Base-by-base conservation (phyloP, 305 asterid genomes). In the Striga hermonthica region DNA sequence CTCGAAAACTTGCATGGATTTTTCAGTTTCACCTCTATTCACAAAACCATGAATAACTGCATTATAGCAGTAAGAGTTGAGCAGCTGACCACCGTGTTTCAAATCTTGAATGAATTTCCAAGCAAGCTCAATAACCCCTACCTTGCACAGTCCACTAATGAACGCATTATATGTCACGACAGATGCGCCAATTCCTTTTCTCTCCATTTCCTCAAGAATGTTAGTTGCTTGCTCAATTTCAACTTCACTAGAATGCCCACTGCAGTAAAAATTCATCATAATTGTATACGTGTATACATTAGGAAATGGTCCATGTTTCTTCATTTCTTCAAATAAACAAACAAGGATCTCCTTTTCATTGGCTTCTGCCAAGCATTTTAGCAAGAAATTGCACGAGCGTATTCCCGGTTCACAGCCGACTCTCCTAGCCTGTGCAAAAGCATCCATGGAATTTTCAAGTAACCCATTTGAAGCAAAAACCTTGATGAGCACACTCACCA, bases 51-150 rank as follows among this genome's bases (percentile, higher is more conserved):
- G 79, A 67, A 87, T 82, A 71, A 82, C 70, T 31, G 82, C 73
- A 76, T 79, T 83, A 50, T 83, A 84, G 78, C 86, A 81, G 76
- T 85, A 77, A 74, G 73, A 76, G 72, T 85, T 83, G 50, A 79
- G 72, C 4, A 73, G 79, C 66, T 66, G 83, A 34, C 72, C 64
- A 14, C 58, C 60, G 59, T 39, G 65, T 50, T 60, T 75, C 72
- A 80, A 70, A 12, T 68, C 72, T 59, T 70, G 70, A 55, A 82
- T 69, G 54, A 69, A 72, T 37, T 71, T 47, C 79, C 76, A 76
- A 55, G 90, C 86, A 66, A 48, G 12, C 36, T 79, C 81, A 9
- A 79, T 50, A 64, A 15, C 58, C 49, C 89, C 89, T 71, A 66
- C 71, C 62, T 82, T 78, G 71, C 88, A 81, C 67, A 85, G 83